Evolutionary conservation across 1,139 yeast genomes (phyloP), one percentile per base, ranked within the genome.

Genomic region (Sugiyamaella pinicola): DNA sequence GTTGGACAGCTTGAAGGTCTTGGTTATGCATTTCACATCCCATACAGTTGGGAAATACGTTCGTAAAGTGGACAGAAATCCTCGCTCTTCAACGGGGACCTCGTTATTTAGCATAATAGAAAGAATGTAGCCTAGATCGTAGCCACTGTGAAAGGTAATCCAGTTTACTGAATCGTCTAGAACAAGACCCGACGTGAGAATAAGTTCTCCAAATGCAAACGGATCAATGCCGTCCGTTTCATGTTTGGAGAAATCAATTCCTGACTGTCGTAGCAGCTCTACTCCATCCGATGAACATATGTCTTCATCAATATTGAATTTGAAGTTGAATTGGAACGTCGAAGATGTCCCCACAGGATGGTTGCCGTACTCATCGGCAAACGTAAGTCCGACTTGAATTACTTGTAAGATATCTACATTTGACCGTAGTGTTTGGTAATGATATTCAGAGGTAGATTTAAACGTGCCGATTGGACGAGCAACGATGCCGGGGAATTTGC

Each of bases 381-480:
- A 76, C 19, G 98, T 88, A 55, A 93, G 77, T 2, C 96, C 95
- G 51, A 93, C 79, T 70, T 93, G 99, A 55, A 93, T 85, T 61
- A 93, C 81, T 61, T 85, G 85, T 59, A 91, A 73, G 53, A 93
- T 76, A 70, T 95, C 99, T 2, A 95, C 88, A 69, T 93, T 93
- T 8, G 95, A 79, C 64, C 99, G 80, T 71, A 93, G 79, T 0
- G 98, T 93, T 70, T 93, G 99, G 68, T 93, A 93, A 70, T 93
- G 98, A 70, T 90, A 93, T 69, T 93, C 99, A 26, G 88, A 80
- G 12, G 95, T 87, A 8, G 95, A 83, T 64, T 89, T 84, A 72
- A 93, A 93, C 9, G 90, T 83, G n/a, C 99, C 99, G 57, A 93
- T 88, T 10, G 99, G 99, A 61, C 99, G 80, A 1, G 96, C 96